Percentiles rank a stretch among this genome's conserved stretches.
Conservation (phyloP, 2,329 filamentous ascomycete species). For the Escovopsis sp. region DNA sequence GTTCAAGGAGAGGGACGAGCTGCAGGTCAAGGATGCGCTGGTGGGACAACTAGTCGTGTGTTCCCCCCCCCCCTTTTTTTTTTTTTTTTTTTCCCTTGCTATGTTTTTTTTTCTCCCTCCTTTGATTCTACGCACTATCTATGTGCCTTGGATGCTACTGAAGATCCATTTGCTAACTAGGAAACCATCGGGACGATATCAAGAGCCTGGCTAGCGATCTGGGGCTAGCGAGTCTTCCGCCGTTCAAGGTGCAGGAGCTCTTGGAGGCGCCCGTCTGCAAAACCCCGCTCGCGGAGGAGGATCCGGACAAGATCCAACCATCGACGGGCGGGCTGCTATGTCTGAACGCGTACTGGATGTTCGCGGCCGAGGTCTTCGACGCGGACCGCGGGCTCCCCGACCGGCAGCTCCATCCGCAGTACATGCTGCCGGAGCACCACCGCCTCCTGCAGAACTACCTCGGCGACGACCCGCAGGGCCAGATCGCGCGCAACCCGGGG, state of each 20-base stretch:
- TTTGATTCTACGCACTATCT: too few species aligned
- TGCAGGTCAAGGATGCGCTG: constrained; percentile 48
- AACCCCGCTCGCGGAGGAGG: constrained; percentile 30
- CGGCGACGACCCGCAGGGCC: constrained; percentile 31
- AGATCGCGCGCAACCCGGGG: constrained; percentile 35
- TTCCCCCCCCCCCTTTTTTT: constrained; percentile 6
- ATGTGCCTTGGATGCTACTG: too few species aligned
- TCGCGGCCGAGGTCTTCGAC: constrained; percentile 46
- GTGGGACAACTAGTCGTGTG: constrained; percentile 58
- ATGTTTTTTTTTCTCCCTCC: too few species aligned
- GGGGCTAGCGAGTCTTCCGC: constrained; percentile 33
- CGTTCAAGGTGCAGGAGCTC: constrained; percentile 31
- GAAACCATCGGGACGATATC: too few species aligned
- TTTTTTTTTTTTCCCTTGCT: too few species aligned
- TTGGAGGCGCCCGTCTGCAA: constrained; percentile 25
- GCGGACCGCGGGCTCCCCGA: constrained; percentile 37
- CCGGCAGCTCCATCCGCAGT: constrained; percentile 43
- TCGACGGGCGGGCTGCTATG: constrained; percentile 45
- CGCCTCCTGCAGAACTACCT: constrained; percentile 39
- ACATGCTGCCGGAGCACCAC: constrained; percentile 47
- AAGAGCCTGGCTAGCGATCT: constrained; percentile 42
- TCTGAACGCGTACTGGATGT: constrained; percentile 46
- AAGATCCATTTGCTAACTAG: too few species aligned
- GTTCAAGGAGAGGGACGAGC: constrained; percentile 47
- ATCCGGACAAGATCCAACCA: constrained; percentile 37